These are phyloP conservation scores for Podila minutissima DNA, from an alignment of 192 early-diverging fungal genomes.

Conservation along the genomic window DNA sequence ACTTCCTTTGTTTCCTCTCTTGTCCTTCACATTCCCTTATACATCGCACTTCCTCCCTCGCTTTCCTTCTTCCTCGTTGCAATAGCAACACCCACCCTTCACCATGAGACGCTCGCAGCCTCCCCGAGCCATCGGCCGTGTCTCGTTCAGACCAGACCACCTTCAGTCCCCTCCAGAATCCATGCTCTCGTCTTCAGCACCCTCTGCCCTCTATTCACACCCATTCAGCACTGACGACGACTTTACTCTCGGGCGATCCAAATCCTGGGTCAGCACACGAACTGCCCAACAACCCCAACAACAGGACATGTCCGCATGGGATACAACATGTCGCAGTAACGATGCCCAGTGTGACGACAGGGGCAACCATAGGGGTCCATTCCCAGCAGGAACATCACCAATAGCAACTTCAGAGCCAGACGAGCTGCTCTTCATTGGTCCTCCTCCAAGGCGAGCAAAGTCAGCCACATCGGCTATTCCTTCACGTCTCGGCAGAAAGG, in stretches of 20 bases:
- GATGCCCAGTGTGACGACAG: too few relatives aligned
- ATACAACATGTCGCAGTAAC: too few relatives aligned
- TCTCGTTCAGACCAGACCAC: slow-evolving; percentile 23
- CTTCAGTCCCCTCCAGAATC: not conserved
- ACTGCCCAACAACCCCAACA: too few relatives aligned
- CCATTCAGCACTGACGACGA: slow-evolving; percentile 1
- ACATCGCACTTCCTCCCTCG: not conserved
- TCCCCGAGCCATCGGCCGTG: slow-evolving; percentile 7
- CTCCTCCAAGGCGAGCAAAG: too few relatives aligned
- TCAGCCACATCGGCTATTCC: not conserved
- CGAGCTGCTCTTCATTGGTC: too few relatives aligned
- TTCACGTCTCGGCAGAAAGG: not conserved
- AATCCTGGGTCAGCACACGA: not conserved
- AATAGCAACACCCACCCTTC: not conserved
- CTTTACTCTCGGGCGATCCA: not conserved
- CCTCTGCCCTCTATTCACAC: not conserved
- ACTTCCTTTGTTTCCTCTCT: too few relatives aligned
- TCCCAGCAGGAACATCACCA: too few relatives aligned
- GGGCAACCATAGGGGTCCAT: too few relatives aligned
- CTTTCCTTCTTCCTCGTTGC: not conserved
- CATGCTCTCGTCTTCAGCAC: not conserved
- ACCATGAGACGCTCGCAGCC: slow-evolving; percentile 16
- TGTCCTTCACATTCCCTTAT: too few relatives aligned
- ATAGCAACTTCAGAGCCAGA: too few relatives aligned
- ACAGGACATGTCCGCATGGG: too few relatives aligned